A percentile compares a stretch with the other conserved stretches of the same genome.
These are phyloP conservation scores for Aspergillus amoenus DNA, from an alignment of 2,329 filamentous ascomycete species.

Conservation along the genomic window DNA sequence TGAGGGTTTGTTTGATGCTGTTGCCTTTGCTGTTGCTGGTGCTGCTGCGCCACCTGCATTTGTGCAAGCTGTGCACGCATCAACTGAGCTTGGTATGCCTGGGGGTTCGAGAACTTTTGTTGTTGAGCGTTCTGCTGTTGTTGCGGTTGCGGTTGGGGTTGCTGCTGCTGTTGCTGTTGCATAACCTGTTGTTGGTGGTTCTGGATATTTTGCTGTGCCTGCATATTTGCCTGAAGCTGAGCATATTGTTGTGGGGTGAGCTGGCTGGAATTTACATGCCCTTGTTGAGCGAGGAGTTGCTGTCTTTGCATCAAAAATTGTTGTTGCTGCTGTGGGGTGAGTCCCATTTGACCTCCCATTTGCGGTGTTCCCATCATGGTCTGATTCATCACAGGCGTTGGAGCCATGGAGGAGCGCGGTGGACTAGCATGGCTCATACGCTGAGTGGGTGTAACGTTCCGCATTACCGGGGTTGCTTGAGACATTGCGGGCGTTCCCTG, in stretches of 20 bases:
- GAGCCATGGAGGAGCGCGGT: slow-evolving; percentile 40
- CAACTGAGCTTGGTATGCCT: slow-evolving; percentile 39
- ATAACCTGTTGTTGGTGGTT: slow-evolving; percentile 42
- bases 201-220: slow-evolving; percentile 48
- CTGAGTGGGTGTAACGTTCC: slow-evolving; percentile 48
- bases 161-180: slow-evolving; percentile 37
- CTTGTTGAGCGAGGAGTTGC: slow-evolving; percentile 40
- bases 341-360: slow-evolving; percentile 34
- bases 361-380: slow-evolving; percentile 42
- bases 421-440: slow-evolving; percentile 49
- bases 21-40: slow-evolving; percentile 33
- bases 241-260: slow-evolving; percentile 44
- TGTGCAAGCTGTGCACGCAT: slow-evolving; percentile 40
- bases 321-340: slow-evolving; percentile 43
- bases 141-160: slow-evolving; percentile 32
- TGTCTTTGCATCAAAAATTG: slow-evolving; percentile 38
- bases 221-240: slow-evolving; percentile 44
- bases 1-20: slow-evolving; percentile 30
- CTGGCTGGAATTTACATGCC: slow-evolving; percentile 33
- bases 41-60: slow-evolving; percentile 39
- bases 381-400: slow-evolving; percentile 47
- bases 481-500: slow-evolving; percentile 48
- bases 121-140: slow-evolving; percentile 19
- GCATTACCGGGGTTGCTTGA: slow-evolving; percentile 49
- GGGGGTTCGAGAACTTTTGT: slow-evolving; percentile 29